These are phyloP conservation scores for Solanum chmielewskii DNA, from an alignment of 257 asterid species.

Conservation along the genomic window DNA sequence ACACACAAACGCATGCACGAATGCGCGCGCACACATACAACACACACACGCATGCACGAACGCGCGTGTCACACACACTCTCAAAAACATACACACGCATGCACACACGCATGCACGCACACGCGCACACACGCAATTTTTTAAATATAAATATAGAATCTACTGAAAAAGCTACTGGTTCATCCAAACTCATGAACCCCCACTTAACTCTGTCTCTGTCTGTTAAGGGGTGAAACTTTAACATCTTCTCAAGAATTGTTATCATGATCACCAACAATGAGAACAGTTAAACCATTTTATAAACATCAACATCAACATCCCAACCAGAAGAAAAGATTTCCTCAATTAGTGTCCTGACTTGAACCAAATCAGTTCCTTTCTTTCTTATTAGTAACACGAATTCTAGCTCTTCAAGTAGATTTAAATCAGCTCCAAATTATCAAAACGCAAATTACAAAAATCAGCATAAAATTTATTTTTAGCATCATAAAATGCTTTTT, in stretches of 20 bases:
- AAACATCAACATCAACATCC: background rate
- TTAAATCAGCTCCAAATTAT: background rate
- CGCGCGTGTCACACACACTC: too few species aligned
- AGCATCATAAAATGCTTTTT: constrained; percentile 6
- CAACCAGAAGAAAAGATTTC: constrained; percentile 3
- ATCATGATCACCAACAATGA: background rate
- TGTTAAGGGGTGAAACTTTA: too few species aligned
- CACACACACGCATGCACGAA: too few species aligned
- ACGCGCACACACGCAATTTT: too few species aligned
- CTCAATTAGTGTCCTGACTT: background rate
- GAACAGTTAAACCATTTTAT: background rate
- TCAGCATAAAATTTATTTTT: constrained; percentile 2
- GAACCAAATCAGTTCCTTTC: background rate
- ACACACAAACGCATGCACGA: too few species aligned
- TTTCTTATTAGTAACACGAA: background rate
- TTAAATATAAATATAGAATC: too few species aligned
- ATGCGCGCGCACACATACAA: too few species aligned
- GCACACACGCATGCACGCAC: too few species aligned
- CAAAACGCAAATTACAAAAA: background rate
- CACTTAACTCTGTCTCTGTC: too few species aligned
- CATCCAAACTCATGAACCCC: too few species aligned
- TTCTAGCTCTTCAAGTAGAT: background rate
- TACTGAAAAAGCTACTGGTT: too few species aligned
- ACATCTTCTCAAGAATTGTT: background rate
- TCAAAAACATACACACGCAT: too few species aligned